A percentile compares a stretch with the other conserved stretches of the same genome.
These are phyloP conservation scores for Hymenoscyphus salicellus DNA, from an alignment of 2,329 filamentous ascomycete species.

Conservation along the genomic window DNA sequence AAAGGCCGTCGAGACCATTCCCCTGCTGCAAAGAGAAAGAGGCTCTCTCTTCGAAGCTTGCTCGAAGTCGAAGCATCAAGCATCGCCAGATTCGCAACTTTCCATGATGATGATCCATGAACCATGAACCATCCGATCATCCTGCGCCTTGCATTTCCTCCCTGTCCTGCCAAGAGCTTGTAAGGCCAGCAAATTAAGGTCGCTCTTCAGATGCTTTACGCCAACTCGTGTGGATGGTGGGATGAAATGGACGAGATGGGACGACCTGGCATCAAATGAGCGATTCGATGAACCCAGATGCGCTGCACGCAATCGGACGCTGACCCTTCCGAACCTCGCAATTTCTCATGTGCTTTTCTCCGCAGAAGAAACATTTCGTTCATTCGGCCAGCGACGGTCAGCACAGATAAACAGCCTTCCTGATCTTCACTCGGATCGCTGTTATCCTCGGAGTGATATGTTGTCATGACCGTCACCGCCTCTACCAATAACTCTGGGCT, in stretches of 20 bases:
- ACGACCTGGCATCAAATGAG: background rate
- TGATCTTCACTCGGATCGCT: too few relatives aligned
- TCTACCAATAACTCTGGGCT: background rate
- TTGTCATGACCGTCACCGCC: background rate
- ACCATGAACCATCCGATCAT: constrained; percentile 11
- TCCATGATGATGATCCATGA: background rate
- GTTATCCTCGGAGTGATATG: background rate
- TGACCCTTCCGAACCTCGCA: constrained; percentile 16
- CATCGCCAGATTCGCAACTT: background rate
- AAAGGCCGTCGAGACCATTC: background rate
- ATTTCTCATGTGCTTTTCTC: constrained; percentile 10
- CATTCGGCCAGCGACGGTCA: background rate
- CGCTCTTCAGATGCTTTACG: constrained; percentile 14
- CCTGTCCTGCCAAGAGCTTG: background rate
- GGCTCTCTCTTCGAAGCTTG: constrained; percentile 2
- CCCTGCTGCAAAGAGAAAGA: background rate
- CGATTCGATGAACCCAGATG: constrained; percentile 8
- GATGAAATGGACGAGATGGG: constrained; percentile 8
- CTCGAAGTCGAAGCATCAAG: background rate
- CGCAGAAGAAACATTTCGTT: background rate
- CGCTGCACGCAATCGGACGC: constrained; percentile 17
- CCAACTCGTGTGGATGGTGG: background rate
- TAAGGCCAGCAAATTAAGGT: constrained; percentile 13
- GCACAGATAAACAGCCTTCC: too few relatives aligned
- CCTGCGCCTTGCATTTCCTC: constrained; percentile 2